Base-by-base conservation (phyloP, 768 basidiomycete species). In the Candolleomyces aberdarensis region DNA sequence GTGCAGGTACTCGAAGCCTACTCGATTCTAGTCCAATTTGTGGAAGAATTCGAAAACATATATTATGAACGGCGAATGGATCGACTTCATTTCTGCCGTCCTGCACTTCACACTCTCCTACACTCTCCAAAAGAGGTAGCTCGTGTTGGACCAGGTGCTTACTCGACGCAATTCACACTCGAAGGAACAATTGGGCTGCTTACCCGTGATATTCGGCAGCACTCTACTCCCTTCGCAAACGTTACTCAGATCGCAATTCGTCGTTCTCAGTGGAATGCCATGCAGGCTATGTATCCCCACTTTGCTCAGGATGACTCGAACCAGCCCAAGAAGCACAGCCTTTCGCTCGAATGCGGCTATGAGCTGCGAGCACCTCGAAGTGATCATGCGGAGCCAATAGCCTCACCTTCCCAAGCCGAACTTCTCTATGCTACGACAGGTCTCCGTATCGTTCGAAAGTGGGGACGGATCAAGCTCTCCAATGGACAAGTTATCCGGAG, bases 401-500 rank as follows among this genome's bases (percentile, higher is more conserved):
- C 4, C 8, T n/a, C 13, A 31, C 47, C 14, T 50, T 48, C 5
- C 19, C 43, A 51, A 49, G 50, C 26, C 48, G 49, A 32, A 11
- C 9, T 39, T 2, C 32, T 50, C 11, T 5, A n/a, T 19, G 40
- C 48, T 19, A 19, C 17, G 7, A 14, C 51, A 49, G 74, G 75
- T 20, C 32, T n/a, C 39, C 40, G 15, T 29, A 53, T 46, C 26
- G 44, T 32, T 40, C n/a, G 26, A 22, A 61, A 66, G 2, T 74
- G 72, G 74, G 71, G 72, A n/a, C 64, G 71, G 13, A 58, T 75
- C n/a, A 64, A 57, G 13, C 65, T 74, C 7, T 71, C 72, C 40
- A 75, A 72, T 65, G 71, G 71, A 3, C 74, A 75, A 14, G n/a
- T 19, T 1, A 32, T 58, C 48, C 64, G 68, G 31, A 72, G 65